A percentile compares a stretch with the other conserved stretches of the same genome.
Evolutionary conservation across 2,329 filamentous ascomycete species (phyloP).

Genomic region (Alternaria incomplexa): DNA sequence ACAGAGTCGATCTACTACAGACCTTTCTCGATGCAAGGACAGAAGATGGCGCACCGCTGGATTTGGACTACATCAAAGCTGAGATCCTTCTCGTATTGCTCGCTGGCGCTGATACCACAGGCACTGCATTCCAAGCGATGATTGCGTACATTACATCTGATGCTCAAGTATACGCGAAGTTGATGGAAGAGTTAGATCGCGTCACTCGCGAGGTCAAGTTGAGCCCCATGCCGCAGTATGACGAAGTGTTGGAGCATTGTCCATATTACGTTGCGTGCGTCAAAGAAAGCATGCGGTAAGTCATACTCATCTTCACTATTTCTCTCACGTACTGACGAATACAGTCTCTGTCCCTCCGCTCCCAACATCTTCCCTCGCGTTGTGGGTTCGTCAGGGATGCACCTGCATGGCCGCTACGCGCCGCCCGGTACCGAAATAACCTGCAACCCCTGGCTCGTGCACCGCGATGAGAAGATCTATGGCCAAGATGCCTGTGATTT

Average conservation of each 20-base stretch:
- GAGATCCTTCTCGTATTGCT: slow-evolving; percentile 61
- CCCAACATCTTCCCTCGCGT: slow-evolving; percentile 60
- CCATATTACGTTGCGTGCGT: slow-evolving; percentile 60
- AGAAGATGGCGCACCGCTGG: slow-evolving; percentile 52
- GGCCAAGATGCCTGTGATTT: slow-evolving; percentile 36
- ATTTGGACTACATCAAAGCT: slow-evolving; percentile 60
- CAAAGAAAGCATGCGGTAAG: slow-evolving; percentile 54
- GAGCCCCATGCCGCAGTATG: slow-evolving; percentile 29
- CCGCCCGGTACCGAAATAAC: slow-evolving; percentile 38
- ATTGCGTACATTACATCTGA: slow-evolving; percentile 53
- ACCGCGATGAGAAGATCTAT: slow-evolving; percentile 38
- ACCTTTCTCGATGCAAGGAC: slow-evolving; percentile 52
- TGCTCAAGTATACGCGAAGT: slow-evolving; percentile 51
- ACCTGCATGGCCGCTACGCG: slow-evolving; percentile 42
- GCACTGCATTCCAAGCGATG: slow-evolving; percentile 58
- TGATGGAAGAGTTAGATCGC: slow-evolving; percentile 56
- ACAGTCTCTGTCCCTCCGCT: slow-evolving; percentile 56
- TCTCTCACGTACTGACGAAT: neutral
- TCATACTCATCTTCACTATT: neutral
- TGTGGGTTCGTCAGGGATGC: slow-evolving; percentile 43
- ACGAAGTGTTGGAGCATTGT: slow-evolving; percentile 34
- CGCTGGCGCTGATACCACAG: slow-evolving; percentile 61
- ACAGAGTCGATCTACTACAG: slow-evolving; percentile 61
- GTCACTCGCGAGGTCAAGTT: slow-evolving; percentile 42
- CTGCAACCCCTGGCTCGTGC: slow-evolving; percentile 38